Evolutionary conservation across 1,139 yeast genomes (phyloP).

Genomic region (Eremothecium gossypii): DNA sequence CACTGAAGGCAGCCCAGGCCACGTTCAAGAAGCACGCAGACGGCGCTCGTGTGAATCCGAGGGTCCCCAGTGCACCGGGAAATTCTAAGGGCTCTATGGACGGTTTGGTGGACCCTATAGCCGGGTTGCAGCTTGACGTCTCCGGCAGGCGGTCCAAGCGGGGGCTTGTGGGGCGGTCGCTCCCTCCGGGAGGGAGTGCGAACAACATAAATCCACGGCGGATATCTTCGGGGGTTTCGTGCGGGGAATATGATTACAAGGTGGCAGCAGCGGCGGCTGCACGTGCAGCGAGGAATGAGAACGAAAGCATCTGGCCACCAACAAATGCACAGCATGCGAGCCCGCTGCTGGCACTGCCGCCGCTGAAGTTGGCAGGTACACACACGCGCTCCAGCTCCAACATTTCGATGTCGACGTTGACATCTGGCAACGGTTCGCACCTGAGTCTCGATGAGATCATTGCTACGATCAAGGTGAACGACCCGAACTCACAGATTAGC

Average conservation of each 20-base stretch:
- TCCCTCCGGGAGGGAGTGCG: too few relatives aligned
- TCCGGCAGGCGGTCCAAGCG: too few relatives aligned
- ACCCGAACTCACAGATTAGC: neutral
- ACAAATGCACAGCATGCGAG: neutral
- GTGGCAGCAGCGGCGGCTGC: constrained; percentile 3
- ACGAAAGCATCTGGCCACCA: neutral
- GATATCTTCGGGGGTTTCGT: too few relatives aligned
- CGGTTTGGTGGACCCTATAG: neutral
- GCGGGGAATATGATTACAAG: too few relatives aligned
- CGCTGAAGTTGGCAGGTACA: constrained; percentile 1
- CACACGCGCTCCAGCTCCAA: neutral
- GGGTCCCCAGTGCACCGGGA: neutral
- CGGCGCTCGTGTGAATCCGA: neutral
- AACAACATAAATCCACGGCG: too few relatives aligned
- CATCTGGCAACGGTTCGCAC: neutral
- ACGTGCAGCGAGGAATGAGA: neutral
- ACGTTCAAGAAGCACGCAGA: constrained; percentile 18
- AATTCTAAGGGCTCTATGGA: neutral
- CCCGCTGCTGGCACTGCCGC: neutral
- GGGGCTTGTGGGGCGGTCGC: too few relatives aligned
- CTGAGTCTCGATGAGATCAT: constrained; percentile 1
- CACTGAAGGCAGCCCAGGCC: constrained; percentile 21
- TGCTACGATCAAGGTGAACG: neutral
- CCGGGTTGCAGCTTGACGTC: neutral
- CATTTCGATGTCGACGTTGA: neutral